Conservation (phyloP, 2,329 filamentous ascomycete species). For the Trichoderma koningiopsis region DNA sequence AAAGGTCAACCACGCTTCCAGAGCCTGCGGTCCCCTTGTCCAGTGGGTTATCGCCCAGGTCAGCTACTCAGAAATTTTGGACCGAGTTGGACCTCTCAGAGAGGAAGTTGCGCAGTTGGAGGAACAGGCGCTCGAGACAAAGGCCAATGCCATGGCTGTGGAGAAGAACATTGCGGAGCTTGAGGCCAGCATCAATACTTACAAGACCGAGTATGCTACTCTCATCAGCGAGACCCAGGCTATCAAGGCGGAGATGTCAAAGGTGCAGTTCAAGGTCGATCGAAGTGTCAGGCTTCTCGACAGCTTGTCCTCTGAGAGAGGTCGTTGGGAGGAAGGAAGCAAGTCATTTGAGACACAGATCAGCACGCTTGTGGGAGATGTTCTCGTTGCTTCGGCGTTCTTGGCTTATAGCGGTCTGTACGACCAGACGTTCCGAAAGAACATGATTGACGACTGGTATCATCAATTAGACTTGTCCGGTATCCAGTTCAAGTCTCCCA, state of each 20-base stretch:
- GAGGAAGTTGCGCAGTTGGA: constrained; percentile 87
- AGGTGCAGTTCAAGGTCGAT: constrained; percentile 97
- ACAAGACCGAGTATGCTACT: constrained; percentile 94
- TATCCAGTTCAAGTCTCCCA: constrained; percentile 88
- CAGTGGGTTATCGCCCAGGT: constrained; percentile 98
- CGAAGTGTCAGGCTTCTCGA: constrained; percentile 92
- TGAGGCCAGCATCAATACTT: constrained; percentile 87
- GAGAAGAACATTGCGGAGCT: constrained; percentile 82
- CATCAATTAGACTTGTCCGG: constrained; percentile 92
- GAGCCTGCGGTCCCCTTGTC: constrained; percentile 93
- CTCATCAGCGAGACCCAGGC: constrained; percentile 96
- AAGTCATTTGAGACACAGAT: constrained; percentile 98
- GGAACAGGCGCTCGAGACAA: constrained; percentile 85
- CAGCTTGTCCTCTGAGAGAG: constrained; percentile 90
- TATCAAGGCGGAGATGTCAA: constrained; percentile 95
- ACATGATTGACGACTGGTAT: constrained; percentile 97
- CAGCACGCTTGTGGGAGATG: constrained; percentile 91
- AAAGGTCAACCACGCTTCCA: constrained; percentile 92
- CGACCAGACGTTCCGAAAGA: constrained; percentile 96
- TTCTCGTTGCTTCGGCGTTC: constrained; percentile 94
- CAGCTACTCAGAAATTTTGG: constrained; percentile 95
- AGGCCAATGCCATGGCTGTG: constrained; percentile 89
- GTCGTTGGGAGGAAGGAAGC: constrained; percentile 94
- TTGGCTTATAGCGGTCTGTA: constrained; percentile 95
- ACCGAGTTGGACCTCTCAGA: constrained; percentile 87